A percentile compares a stretch with the other conserved stretches of the same genome.
phyloP scores from a whole-genome alignment of 2,329 filamentous ascomycete genomes.

The Venturia pyrina region DNA sequence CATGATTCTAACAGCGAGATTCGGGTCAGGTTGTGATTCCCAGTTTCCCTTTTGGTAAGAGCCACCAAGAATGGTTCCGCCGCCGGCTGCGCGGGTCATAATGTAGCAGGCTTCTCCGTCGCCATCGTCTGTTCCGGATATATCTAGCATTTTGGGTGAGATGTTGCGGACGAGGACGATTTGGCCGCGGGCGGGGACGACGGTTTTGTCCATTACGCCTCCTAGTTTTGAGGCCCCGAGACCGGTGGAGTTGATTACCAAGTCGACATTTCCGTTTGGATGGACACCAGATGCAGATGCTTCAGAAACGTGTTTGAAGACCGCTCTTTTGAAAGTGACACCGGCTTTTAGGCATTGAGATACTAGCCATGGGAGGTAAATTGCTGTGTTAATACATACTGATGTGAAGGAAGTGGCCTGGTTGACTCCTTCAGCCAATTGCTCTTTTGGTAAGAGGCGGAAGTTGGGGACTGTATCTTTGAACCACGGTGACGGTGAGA shows the following conservation, averaged over 20 bases:
- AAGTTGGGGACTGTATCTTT: conserved; percentile 56
- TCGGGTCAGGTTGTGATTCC: conserved; percentile 69
- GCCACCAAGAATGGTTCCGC: conserved; percentile 79
- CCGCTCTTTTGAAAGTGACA: conserved; percentile 42
- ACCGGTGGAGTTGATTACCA: conserved; percentile 80
- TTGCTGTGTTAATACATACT: conserved; percentile 80
- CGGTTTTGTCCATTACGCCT: conserved; percentile 64
- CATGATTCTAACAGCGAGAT: conserved; percentile 77
- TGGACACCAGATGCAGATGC: conserved; percentile 46
- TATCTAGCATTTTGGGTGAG: conserved; percentile 56
- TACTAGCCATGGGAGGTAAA: conserved; percentile 80
- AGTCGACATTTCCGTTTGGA: conserved; percentile 49
- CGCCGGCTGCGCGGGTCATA: conserved; percentile 71
- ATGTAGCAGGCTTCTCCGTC: conserved; percentile 59
- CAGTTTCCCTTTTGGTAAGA: conserved; percentile 72
- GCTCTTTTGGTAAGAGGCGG: background rate
- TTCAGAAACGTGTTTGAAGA: conserved; percentile 58
- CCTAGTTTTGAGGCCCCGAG: conserved; percentile 65
- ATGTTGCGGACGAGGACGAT: conserved; percentile 76
- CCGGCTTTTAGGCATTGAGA: conserved; percentile 69
- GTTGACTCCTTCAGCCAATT: conserved; percentile 44
- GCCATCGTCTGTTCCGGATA: conserved; percentile 65
- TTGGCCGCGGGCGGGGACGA: conserved; percentile 74
- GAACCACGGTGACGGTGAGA: conserved; percentile 63
- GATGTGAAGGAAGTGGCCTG: conserved; percentile 69